Conservation (phyloP, 352 stramenopile species). For the Thalassiosira pacifica region DNA sequence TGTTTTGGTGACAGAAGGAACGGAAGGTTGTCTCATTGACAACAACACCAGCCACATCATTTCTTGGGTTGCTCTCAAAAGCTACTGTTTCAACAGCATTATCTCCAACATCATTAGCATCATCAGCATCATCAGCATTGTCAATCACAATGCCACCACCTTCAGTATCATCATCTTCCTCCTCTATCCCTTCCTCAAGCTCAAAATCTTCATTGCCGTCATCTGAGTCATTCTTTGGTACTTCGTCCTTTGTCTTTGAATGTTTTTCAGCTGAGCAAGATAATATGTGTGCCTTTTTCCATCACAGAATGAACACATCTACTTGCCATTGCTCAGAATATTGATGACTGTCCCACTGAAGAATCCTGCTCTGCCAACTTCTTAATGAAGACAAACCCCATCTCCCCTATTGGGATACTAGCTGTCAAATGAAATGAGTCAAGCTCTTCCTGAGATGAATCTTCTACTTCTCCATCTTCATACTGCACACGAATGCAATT, state of each 20-base stretch:
- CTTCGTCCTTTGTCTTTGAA: not conserved
- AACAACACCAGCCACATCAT: not conserved
- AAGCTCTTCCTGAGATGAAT: not conserved
- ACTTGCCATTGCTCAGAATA: not conserved
- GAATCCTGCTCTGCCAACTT: conserved; percentile 9
- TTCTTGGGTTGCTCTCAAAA: not conserved
- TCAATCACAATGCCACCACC: too few relatives aligned
- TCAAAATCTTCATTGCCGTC: conserved; percentile 1
- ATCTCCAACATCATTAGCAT: not conserved
- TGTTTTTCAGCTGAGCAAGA: not conserved
- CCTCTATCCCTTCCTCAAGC: not conserved
- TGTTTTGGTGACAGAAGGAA: not conserved
- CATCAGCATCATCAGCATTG: not conserved
- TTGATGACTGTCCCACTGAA: conserved; percentile 12
- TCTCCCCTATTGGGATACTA: not conserved
- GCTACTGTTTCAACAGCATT: not conserved
- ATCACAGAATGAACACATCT: not conserved
- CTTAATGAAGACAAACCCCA: conserved; percentile 11
- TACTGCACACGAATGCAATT: not conserved
- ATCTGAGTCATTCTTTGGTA: not conserved
- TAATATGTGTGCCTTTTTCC: not conserved
- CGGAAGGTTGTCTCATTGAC: too few relatives aligned
- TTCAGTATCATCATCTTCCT: too few relatives aligned
- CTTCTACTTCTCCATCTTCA: not conserved
- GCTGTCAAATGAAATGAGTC: not conserved